Evolutionary conservation across 2,329 filamentous ascomycete genomes (phyloP).

Genomic region (Ascosphaera aggregata): DNA sequence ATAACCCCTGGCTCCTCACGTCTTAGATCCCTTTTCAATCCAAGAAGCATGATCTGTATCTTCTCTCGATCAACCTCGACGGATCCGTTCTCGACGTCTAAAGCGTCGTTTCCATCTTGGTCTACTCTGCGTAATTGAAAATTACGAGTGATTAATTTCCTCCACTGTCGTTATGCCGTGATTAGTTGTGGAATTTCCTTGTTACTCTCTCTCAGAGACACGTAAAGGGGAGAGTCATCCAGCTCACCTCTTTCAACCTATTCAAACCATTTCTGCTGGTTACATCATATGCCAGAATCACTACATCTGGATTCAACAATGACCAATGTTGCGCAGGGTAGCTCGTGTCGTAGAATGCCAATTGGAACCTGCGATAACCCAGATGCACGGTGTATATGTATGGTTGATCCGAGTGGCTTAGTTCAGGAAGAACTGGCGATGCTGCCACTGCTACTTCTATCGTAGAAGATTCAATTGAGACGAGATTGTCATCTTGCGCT

Average conservation of each 20-base stretch:
- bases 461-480: too few relatives aligned
- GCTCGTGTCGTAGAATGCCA: constrained; percentile 33
- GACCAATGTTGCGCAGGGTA: constrained; percentile 32
- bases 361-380: constrained; percentile 29
- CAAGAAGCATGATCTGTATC: constrained; percentile 34
- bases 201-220: too few relatives aligned
- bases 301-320: constrained; percentile 27
- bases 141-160: constrained; percentile 20
- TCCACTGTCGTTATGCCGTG: constrained; percentile 18
- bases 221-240: too few relatives aligned
- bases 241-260: constrained; percentile 19
- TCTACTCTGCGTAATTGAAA: constrained; percentile 22
- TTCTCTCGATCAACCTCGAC: constrained; percentile 12
- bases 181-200: too few relatives aligned
- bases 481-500: too few relatives aligned
- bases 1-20: constrained; percentile 21
- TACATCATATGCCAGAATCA: constrained; percentile 36
- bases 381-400: constrained; percentile 35
- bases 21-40: constrained; percentile 33
- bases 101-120: not conserved
- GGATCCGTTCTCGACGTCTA: not conserved
- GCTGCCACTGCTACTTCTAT: too few relatives aligned
- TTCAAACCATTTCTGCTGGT: constrained; percentile 26
- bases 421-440: constrained; percentile 16
- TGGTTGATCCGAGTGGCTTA: constrained; percentile 33